Evolutionary conservation across 2,329 filamentous ascomycete genomes (phyloP), one percentile per base, ranked within the genome.

Genomic region (Orbilia brochopaga): DNA sequence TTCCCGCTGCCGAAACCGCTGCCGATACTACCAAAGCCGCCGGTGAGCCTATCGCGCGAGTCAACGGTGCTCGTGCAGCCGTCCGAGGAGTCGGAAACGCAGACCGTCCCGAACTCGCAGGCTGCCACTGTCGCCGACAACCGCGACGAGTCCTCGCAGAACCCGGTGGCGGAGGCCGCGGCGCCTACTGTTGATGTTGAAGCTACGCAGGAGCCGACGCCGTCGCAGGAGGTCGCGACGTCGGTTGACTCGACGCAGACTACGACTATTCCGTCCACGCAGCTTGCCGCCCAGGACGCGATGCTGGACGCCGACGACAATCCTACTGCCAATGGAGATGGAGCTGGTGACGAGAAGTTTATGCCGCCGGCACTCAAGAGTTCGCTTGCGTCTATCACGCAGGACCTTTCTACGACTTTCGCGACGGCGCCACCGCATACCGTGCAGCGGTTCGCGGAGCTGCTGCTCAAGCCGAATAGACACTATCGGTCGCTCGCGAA

Each of bases 361-460:
- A 48, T 60, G 79, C 3, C 74, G 76, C 51, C 78, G 78, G 42
- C 77, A 76, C 11, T 75, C 76, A 21, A 77, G 74, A 67, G 78
- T 78, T 66, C 79, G 77, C 75, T 75, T 11, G 61, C 59, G n/a
- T 59, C 40, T 32, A 60, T 76, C 74, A 83, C 80, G 42, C 79
- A 80, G 4, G 87, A 88, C 15, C 82, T 96, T 42, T 82, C 80
- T 55, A 83, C 82, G 1, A 85, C 85, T 75, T 99, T 99, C 79
- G 78, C 85, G 21, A 82, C 83, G 1, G 85, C 90, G 76, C 93
- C 94, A 0, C 94, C 94, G 0, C 91, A 97, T 79, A 97, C 94
- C 1, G 85, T 97, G 73, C 94, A 99, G 80, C 89, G 94, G 42
- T 85, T 99, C 21, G 87, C 92, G 21, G 94, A 99, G 82, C 87